Conservation (phyloP, 371 early-diverging fungal genomes). For the Choanephora cucurbitarum region DNA sequence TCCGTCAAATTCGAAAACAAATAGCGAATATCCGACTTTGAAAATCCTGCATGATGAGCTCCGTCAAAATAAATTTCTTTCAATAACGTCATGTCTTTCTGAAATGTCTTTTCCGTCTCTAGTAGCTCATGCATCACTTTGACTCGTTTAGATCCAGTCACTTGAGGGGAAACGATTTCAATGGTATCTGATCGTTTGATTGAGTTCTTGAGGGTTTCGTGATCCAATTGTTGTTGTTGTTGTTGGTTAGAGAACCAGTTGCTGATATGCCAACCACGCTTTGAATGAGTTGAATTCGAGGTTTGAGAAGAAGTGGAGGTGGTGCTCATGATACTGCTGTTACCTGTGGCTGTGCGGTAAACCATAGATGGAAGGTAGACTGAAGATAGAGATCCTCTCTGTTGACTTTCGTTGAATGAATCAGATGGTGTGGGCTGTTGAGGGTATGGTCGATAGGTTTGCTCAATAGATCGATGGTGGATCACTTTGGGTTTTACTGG, state of each 20-base stretch:
- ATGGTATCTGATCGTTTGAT: slow-evolving; percentile 12
- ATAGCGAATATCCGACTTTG: slow-evolving; percentile 55
- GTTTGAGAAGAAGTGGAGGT: slow-evolving; percentile 28
- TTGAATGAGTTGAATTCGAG: slow-evolving; percentile 17
- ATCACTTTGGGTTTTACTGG: slow-evolving; percentile 21
- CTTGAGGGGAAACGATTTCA: slow-evolving; percentile 14
- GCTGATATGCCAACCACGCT: slow-evolving; percentile 28
- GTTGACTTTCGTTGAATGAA: slow-evolving; percentile 3
- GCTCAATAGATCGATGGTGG: slow-evolving; percentile 6
- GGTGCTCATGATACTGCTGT: slow-evolving; percentile 25
- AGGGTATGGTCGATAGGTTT: background rate
- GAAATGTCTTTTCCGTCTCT: slow-evolving; percentile 68
- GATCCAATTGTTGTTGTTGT: slow-evolving; percentile 9
- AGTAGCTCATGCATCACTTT: slow-evolving; percentile 67
- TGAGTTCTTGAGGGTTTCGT: slow-evolving; percentile 18
- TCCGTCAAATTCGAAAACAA: slow-evolving; percentile 70
- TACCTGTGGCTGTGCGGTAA: slow-evolving; percentile 28
- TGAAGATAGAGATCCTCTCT: slow-evolving; percentile 10
- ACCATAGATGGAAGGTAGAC: slow-evolving; percentile 21
- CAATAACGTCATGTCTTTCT: slow-evolving; percentile 71
- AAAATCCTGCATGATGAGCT: slow-evolving; percentile 50
- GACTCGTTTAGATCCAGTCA: slow-evolving; percentile 32
- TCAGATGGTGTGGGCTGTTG: slow-evolving; percentile 6
- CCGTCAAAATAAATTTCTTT: slow-evolving; percentile 65
- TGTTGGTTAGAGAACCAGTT: slow-evolving; percentile 21